These are phyloP conservation scores for Piloderma croceum DNA, from an alignment of 768 basidiomycete genomes.

Conservation along the genomic window DNA sequence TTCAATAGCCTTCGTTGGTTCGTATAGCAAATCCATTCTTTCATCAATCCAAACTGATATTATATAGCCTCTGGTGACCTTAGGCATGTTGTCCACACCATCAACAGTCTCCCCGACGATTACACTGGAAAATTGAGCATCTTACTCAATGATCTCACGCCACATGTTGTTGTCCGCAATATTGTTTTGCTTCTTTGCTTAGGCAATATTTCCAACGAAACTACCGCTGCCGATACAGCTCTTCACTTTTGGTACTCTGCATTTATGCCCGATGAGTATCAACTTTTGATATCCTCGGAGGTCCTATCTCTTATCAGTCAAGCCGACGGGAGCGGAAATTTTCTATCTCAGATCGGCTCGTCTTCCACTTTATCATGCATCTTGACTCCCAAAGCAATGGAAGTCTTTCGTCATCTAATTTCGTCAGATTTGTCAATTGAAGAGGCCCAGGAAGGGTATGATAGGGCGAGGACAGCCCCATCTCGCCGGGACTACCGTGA, in stretches of 20 bases:
- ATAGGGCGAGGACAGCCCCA: slow-evolving; percentile 30
- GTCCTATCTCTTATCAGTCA: slow-evolving; percentile 16
- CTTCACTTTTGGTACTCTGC: slow-evolving; percentile 47
- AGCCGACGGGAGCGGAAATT: not conserved
- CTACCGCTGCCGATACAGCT: slow-evolving; percentile 36
- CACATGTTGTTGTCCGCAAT: slow-evolving; percentile 33
- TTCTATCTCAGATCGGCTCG: slow-evolving; percentile 6
- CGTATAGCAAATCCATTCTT: not conserved
- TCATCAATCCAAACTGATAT: no score
- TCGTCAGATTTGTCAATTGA: slow-evolving; percentile 12
- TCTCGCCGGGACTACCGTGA: slow-evolving; percentile 38
- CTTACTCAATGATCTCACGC: slow-evolving; percentile 36
- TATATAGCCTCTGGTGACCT: slow-evolving; percentile 49
- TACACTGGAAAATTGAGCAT: slow-evolving; percentile 36
- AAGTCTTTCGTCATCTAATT: not conserved
- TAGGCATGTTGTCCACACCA: slow-evolving; percentile 36
- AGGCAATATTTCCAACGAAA: slow-evolving; percentile 26
- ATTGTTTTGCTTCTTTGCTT: slow-evolving; percentile 38
- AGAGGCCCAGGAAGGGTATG: slow-evolving; percentile 27
- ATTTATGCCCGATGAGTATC: slow-evolving; percentile 33
- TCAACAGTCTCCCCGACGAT: slow-evolving; percentile 37
- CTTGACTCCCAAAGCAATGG: slow-evolving; percentile 5
- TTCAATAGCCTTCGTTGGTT: slow-evolving; percentile 19
- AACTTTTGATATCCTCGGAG: slow-evolving; percentile 13
- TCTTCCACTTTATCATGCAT: slow-evolving; percentile 15